phyloP scores from a whole-genome alignment of 306 rosid genomes.

The Senna siamea region DNA sequence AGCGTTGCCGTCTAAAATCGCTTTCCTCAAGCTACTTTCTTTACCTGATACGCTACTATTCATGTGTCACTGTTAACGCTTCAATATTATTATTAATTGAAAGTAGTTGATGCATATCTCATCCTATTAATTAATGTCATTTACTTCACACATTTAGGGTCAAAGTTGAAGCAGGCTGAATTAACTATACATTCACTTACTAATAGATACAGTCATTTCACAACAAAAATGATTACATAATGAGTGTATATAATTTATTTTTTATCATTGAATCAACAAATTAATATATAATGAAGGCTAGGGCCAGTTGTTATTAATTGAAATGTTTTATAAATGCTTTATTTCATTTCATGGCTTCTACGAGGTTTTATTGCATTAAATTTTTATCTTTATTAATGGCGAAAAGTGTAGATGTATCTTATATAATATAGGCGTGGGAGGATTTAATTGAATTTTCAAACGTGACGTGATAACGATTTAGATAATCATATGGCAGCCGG shows the following conservation, averaged over 20 bases:
- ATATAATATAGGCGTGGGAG: too few species aligned
- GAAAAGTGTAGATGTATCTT: too few species aligned
- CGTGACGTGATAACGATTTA: too few species aligned
- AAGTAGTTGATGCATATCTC: not conserved
- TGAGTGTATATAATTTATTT: not conserved
- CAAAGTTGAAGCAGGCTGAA: not conserved
- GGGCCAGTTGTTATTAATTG: not conserved
- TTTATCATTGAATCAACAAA: not conserved
- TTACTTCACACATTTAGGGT: not conserved
- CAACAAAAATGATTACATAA: not conserved
- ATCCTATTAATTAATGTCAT: not conserved
- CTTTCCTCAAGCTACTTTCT: not conserved
- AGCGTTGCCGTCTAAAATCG: constrained; percentile 5
- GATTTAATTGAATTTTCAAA: too few species aligned
- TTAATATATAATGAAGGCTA: not conserved
- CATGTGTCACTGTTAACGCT: not conserved
- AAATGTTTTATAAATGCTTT: not conserved
- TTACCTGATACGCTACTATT: not conserved
- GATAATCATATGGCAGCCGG: too few species aligned
- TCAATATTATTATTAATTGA: not conserved
- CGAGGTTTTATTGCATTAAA: too few species aligned
- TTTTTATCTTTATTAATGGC: too few species aligned
- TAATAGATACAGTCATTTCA: not conserved
- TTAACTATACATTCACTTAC: not conserved
- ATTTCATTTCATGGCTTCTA: not conserved